Percentiles rank a stretch among this genome's conserved stretches.
Evolutionary conservation across 352 stramenopile genomes (phyloP).

Genomic region (Phytophthora niederhauseri): DNA sequence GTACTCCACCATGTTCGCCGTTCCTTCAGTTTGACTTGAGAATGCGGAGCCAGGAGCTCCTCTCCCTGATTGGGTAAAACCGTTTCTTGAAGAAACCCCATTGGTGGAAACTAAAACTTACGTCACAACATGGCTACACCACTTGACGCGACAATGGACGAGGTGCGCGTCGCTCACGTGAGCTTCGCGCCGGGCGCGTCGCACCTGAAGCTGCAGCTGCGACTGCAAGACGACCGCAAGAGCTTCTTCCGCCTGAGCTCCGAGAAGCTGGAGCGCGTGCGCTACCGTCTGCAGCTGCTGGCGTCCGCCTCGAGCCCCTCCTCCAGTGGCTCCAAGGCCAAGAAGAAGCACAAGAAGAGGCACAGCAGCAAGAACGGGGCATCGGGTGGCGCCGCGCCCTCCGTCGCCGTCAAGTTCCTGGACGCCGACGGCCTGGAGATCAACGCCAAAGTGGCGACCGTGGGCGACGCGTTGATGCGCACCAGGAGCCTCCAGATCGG

Average conservation of each 20-base stretch:
- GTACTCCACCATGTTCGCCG: background rate
- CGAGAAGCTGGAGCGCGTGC: slow-evolving; percentile 64
- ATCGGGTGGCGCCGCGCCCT: slow-evolving; percentile 12
- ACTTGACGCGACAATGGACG: too few species aligned
- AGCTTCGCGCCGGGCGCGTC: slow-evolving; percentile 46
- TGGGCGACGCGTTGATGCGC: slow-evolving; percentile 55
- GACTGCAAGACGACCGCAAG: slow-evolving; percentile 54
- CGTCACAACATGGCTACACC: too few species aligned
- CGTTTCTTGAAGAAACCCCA: too few species aligned
- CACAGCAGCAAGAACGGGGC: slow-evolving; percentile 14
- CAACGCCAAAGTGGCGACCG: slow-evolving; percentile 28
- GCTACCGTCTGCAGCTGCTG: slow-evolving; percentile 64
- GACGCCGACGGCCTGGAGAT: slow-evolving; percentile 43
- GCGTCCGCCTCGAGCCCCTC: slow-evolving; percentile 21
- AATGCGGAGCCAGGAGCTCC: too few species aligned
- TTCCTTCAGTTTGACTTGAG: background rate
- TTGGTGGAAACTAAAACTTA: too few species aligned
- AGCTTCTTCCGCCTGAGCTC: slow-evolving; percentile 47
- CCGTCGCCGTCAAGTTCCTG: slow-evolving; percentile 53
- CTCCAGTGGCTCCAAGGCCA: background rate
- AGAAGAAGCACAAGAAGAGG: slow-evolving; percentile 33
- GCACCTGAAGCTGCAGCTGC: slow-evolving; percentile 59
- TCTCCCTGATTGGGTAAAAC: too few species aligned
- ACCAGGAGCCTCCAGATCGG: slow-evolving; percentile 54
- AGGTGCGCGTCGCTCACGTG: slow-evolving; percentile 51